Conservation (phyloP, 148 eudicot species). For the Cornus suecica region DNA sequence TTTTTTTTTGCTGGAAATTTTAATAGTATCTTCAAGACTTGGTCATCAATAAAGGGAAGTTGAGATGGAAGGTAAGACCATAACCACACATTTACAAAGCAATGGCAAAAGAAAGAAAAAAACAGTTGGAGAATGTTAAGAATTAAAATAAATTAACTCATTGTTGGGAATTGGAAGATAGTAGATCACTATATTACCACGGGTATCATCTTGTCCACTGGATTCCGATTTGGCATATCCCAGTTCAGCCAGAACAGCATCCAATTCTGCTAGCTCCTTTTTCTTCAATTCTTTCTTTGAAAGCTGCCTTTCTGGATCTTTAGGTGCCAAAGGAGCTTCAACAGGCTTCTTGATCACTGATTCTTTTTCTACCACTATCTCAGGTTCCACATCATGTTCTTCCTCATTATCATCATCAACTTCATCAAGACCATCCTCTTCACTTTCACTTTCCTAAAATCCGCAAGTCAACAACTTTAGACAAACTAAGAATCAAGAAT, state of each 20-base stretch:
- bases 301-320: slow-evolving; percentile 86
- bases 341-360: slow-evolving; percentile 50
- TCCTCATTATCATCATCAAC: slow-evolving; percentile 84
- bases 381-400: slow-evolving; percentile 77
- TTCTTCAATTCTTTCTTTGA: slow-evolving; percentile 94
- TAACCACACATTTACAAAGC: too few species aligned
- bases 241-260: slow-evolving; percentile 86
- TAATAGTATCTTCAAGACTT: too few species aligned
- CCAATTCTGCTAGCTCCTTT: slow-evolving; percentile 94
- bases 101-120: too few species aligned
- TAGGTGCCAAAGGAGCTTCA: slow-evolving; percentile 52
- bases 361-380: slow-evolving; percentile 48
- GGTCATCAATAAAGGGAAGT: too few species aligned
- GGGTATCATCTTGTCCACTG: slow-evolving; percentile 46
- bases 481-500: not conserved
- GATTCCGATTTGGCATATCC: slow-evolving; percentile 40
- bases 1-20: too few species aligned
- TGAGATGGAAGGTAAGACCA: too few species aligned
- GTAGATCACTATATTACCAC: slow-evolving; percentile 25
- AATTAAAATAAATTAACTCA: too few species aligned
- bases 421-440: slow-evolving; percentile 80
- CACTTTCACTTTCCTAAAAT: slow-evolving; percentile 91
- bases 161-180: too few species aligned
- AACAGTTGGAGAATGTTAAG: too few species aligned
- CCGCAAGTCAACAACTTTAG: not conserved